phyloP scores from a whole-genome alignment of 768 basidiomycete species.

The Cytidiella melzeri region DNA sequence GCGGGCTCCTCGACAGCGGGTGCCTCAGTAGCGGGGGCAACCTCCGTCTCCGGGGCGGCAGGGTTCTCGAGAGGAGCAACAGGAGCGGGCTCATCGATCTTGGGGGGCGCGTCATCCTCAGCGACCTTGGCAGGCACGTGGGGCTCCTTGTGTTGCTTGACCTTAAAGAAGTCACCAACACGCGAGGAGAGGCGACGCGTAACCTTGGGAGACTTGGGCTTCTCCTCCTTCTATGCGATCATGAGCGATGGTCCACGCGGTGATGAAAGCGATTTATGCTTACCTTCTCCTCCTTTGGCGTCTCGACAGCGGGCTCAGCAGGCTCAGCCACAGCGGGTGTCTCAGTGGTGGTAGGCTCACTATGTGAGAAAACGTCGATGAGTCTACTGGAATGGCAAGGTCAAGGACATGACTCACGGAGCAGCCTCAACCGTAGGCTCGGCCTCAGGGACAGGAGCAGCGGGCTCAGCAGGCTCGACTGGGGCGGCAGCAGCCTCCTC shows the following conservation, averaged over 20 bases:
- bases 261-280: slow-evolving; percentile 1
- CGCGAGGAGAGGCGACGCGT: slow-evolving; percentile 81
- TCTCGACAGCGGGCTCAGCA: slow-evolving; percentile 32
- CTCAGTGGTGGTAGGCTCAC: slow-evolving; percentile 28
- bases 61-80: slow-evolving; percentile 84
- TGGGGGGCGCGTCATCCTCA: slow-evolving; percentile 85
- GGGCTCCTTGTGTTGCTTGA: slow-evolving; percentile 58
- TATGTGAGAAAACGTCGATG: not conserved
- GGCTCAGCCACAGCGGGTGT: slow-evolving; percentile 27
- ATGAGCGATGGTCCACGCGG: slow-evolving; percentile 1
- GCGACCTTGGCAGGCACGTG: slow-evolving; percentile 72
- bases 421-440: slow-evolving; percentile 26
- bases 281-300: slow-evolving; percentile 62
- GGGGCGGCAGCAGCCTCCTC: slow-evolving; percentile 30
- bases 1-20: slow-evolving; percentile 31
- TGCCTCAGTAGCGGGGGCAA: slow-evolving; percentile 24
- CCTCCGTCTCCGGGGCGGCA: slow-evolving; percentile 37
- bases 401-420: not conserved
- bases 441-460: slow-evolving; percentile 35
- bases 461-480: slow-evolving; percentile 27
- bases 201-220: slow-evolving; percentile 48
- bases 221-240: slow-evolving; percentile 34
- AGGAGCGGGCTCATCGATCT: slow-evolving; percentile 77
- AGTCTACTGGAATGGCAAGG: not conserved
- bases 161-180: slow-evolving; percentile 78